Base-by-base conservation (phyloP, 192 early-diverging fungal species). In the Gigaspora rosea region DNA sequence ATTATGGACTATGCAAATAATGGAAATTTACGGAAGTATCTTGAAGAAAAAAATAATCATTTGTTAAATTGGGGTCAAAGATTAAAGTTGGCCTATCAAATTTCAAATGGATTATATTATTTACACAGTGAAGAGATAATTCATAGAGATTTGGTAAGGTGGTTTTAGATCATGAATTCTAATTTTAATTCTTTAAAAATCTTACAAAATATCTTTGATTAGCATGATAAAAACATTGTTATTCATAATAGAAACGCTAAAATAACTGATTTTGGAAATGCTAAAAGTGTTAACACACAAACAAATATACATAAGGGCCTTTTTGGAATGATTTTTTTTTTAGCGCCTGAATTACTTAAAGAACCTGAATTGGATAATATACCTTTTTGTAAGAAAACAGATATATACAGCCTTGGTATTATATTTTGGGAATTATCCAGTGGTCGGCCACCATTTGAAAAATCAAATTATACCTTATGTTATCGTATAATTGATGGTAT, bases 391-490 rank as follows among this genome's bases (percentile, higher is more conserved):
- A 12, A 12, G 20, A 62, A 69, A 48, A 22, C 47, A 11, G 67
- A 69, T 69, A 69, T 69, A 3, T 69, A 49, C 22, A 69, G 67
- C n/a, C 67, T 69, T 69, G 67, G 67, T n/a, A 18, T 69, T 3
- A 46, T 69, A 69, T 20, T 69, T 50, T 69, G 67, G 67, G 67
- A 69, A 48, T n/a, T 69, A 46, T 69, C 67, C 4, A 69, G 67
- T 69, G 67, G 67, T 8, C 12, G n/a, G n/a, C 18, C 22, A 3
- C 67, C 47, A 50, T 49, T 46, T 50, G 8, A 49, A 49, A n/a
- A 27, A 50, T 46, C 4, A 9, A 10, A 22, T 36, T 27, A 18
- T 12, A 16, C 1, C 1, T 9, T 49, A 12, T 49, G 3, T 1
- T 3, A 46, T 18, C 8, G 18, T 1, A 12, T 46, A 11, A 49